Percentiles rank a stretch among this genome's conserved stretches.
These are phyloP conservation scores for Fomitopsis pulvina DNA, from an alignment of 768 basidiomycete species.

Conservation along the genomic window DNA sequence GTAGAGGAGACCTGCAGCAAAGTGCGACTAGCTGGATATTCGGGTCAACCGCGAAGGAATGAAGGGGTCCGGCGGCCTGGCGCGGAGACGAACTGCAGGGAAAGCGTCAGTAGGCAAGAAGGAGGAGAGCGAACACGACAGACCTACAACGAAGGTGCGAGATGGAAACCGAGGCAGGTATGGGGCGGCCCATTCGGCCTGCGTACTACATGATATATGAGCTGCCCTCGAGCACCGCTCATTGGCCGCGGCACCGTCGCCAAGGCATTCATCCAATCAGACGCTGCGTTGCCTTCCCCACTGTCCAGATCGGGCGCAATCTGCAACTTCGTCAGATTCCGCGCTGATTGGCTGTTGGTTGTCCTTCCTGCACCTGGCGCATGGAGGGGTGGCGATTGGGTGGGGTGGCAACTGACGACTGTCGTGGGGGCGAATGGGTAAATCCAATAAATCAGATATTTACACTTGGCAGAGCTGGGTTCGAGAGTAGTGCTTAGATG, in stretches of 20 bases:
- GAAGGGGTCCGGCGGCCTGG: conserved; percentile 28
- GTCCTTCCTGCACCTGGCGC: not conserved
- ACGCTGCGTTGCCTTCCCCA: not conserved
- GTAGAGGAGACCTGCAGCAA: conserved; percentile 13
- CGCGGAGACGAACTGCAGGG: conserved; percentile 13
- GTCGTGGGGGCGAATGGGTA: too few relatives aligned
- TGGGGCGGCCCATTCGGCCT: too few relatives aligned
- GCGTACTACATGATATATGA: conserved; percentile 14
- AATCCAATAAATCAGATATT: too few relatives aligned
- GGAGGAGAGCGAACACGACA: not conserved
- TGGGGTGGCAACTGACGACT: too few relatives aligned
- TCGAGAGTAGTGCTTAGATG: too few relatives aligned
- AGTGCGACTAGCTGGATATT: conserved; percentile 14
- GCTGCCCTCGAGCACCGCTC: conserved; percentile 3
- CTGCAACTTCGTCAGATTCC: not conserved
- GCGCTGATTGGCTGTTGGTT: conserved; percentile 1
- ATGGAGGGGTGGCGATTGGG: too few relatives aligned
- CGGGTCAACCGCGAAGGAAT: conserved; percentile 24
- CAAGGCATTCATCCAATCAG: not conserved
- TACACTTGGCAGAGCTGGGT: too few relatives aligned
- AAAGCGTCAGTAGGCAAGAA: conserved; percentile 1
- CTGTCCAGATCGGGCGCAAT: not conserved
- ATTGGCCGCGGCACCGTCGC: not conserved
- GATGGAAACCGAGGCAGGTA: conserved; percentile 12
- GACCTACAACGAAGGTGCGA: conserved; percentile 18